Conservation (phyloP, 2,329 filamentous ascomycete species). For the Periconia macrospinosa region DNA sequence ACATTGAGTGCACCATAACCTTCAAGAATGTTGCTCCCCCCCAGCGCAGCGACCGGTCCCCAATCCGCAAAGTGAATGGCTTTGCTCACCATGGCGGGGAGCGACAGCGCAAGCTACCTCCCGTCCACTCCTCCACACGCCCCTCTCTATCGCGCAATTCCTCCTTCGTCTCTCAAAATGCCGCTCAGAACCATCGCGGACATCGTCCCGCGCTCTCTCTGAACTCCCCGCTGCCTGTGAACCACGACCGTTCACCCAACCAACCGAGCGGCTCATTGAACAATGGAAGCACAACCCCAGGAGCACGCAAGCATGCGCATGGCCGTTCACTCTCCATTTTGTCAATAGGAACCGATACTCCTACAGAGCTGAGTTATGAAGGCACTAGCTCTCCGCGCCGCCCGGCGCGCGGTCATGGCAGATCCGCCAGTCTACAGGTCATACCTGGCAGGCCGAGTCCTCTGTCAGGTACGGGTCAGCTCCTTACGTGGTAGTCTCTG, state of each 20-base stretch:
- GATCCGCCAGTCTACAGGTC: slow-evolving; percentile 82
- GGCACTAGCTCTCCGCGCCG: slow-evolving; percentile 40
- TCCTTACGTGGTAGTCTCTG: slow-evolving; percentile 1
- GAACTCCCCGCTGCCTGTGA: slow-evolving; percentile 40
- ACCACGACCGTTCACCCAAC: slow-evolving; percentile 25
- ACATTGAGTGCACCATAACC: slow-evolving; percentile 92
- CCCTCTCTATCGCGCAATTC: slow-evolving; percentile 41
- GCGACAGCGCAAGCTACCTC: slow-evolving; percentile 43
- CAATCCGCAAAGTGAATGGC: slow-evolving; percentile 39
- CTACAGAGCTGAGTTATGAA: slow-evolving; percentile 33
- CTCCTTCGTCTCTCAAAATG: slow-evolving; percentile 34
- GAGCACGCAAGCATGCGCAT: slow-evolving; percentile 44
- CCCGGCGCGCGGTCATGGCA: slow-evolving; percentile 66
- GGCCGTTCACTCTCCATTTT: slow-evolving; percentile 54
- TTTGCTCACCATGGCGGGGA: slow-evolving; percentile 34
- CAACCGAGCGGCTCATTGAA: slow-evolving; percentile 22
- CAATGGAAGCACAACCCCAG: slow-evolving; percentile 23
- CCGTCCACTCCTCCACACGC: slow-evolving; percentile 38
- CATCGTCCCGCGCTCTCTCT: slow-evolving; percentile 72
- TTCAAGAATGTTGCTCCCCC: slow-evolving; percentile 80
- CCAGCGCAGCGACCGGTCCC: slow-evolving; percentile 35
- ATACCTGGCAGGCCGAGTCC: slow-evolving; percentile 49
- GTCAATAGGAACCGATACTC: slow-evolving; percentile 49
- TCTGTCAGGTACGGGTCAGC: slow-evolving; percentile 30
- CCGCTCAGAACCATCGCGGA: slow-evolving; percentile 49